A percentile compares a stretch with the other conserved stretches of the same genome.
phyloP scores from a whole-genome alignment of 495 filamentous ascomycete species.

The Neurospora sp. region DNA sequence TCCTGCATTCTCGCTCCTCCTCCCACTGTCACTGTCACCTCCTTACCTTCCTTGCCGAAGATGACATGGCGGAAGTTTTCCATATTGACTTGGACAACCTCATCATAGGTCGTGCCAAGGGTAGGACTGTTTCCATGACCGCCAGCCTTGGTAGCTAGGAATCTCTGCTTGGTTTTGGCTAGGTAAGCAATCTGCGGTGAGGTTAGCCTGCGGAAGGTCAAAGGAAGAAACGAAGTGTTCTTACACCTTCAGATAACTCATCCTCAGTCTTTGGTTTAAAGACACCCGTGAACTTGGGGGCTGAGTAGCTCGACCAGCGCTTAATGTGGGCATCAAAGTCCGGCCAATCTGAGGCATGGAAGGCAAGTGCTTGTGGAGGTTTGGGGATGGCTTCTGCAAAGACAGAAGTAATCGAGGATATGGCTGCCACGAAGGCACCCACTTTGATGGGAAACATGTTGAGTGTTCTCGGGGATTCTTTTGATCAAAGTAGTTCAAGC shows the following conservation, averaged over 20 bases:
- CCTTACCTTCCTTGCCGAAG: not conserved
- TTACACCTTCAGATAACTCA: not conserved
- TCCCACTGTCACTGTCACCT: conserved; percentile 2
- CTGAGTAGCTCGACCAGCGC: not conserved
- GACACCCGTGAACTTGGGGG: not conserved
- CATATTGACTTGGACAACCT: conserved; percentile 7
- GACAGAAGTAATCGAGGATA: not conserved
- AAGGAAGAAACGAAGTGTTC: not conserved
- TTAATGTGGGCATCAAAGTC: not conserved
- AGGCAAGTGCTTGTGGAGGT: not conserved
- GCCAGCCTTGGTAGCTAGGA: not conserved
- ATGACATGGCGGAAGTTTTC: not conserved
- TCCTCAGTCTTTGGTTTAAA: not conserved
- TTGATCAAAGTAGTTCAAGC: not conserved
- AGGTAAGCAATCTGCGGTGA: not conserved
- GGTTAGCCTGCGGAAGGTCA: not conserved
- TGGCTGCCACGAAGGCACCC: not conserved
- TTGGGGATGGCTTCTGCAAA: not conserved
- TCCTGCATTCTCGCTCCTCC: conserved; percentile 6
- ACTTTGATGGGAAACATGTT: not conserved
- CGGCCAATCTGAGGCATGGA: not conserved
- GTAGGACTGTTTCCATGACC: not conserved
- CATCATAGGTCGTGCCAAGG: not conserved
- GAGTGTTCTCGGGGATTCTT: not conserved
- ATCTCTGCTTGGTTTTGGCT: not conserved